Base-by-base conservation (phyloP, 208 protist genomes). In the Blastocrithidia nonstop region DNA sequence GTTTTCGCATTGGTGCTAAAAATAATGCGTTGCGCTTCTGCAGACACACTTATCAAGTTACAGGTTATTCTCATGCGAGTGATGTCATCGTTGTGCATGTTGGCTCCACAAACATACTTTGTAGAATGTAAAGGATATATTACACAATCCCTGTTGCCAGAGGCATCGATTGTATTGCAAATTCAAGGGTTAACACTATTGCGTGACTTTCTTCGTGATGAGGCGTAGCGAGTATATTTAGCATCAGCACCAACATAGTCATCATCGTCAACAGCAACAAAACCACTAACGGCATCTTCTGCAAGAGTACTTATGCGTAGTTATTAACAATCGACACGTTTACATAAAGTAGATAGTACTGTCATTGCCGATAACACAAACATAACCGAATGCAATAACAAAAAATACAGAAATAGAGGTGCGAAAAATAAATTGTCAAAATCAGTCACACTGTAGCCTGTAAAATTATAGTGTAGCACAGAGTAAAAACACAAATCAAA, bases 151-250 rank as follows among this genome's bases (percentile, higher is more conserved):
- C 35, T 45, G 1, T 21, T 11, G 6, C 46, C 49, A 8, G 71
- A 79, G 41, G 29, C 51, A 6, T 48, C 57, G 6, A n/a, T n/a
- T n/a, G n/a, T n/a, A n/a, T 36, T 71, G 7, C 73, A 84, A 29
- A 28, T 66, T 5, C 78, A 88, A 40, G 72, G 70, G 2, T 62
- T 93, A n/a, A 65, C 61, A 8, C 45, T 93, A 38, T 67, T 93
- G 19, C 70, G 67, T 3, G 83, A 93, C 44, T 93, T 86, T 49
- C 54, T 93, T 16, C 68, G 54, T 1, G 83, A 88, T 16, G 83
- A 93, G 53, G 74, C 87, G 32, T 50, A 59, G n/a, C 67, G 83
- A 0, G 65, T 88, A 15, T 63, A 79, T 13, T 32, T 43, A 22
- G 82, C 76, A 20, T 16, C 29, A 8, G 45, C 45, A 21, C 45